These are phyloP conservation scores for Eutrema salsugineum DNA, from an alignment of 441 rosid species.

Conservation along the genomic window DNA sequence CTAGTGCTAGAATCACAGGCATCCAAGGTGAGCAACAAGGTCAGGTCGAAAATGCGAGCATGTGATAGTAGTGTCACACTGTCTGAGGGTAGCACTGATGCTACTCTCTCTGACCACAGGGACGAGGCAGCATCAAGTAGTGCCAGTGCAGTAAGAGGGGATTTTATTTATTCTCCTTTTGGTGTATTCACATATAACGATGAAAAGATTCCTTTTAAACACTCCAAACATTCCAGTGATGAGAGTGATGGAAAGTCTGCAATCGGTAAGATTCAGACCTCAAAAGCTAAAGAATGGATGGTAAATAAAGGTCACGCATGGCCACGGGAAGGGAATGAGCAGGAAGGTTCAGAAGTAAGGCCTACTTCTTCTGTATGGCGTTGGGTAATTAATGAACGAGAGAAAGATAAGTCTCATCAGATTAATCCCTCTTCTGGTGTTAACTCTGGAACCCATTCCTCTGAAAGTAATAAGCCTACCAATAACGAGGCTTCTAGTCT, in stretches of 20 bases:
- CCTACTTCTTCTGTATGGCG: slow-evolving; percentile 39
- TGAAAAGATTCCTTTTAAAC: slow-evolving; percentile 45
- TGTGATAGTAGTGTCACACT: slow-evolving; percentile 50
- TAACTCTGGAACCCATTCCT: slow-evolving; percentile 17
- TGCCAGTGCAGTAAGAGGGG: slow-evolving; percentile 90
- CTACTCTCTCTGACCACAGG: slow-evolving; percentile 51
- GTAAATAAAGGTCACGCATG: slow-evolving; percentile 78
- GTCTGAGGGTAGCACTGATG: slow-evolving; percentile 68
- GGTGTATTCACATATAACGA: slow-evolving; percentile 55
- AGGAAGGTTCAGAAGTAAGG: slow-evolving; percentile 56
- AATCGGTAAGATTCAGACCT: slow-evolving; percentile 60
- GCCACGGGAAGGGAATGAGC: slow-evolving; percentile 96
- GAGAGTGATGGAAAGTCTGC: slow-evolving; percentile 75
- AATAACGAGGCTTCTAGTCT: slow-evolving; percentile 69
- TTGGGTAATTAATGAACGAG: slow-evolving; percentile 28
- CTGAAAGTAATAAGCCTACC: slow-evolving; percentile 41
- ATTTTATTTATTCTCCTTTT: slow-evolving; percentile 50
- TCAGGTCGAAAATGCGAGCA: slow-evolving; percentile 64
- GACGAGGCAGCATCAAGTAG: slow-evolving; percentile 86
- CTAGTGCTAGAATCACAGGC: slow-evolving; percentile 51
- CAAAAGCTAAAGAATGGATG: slow-evolving; percentile 87
- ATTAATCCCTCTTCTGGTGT: slow-evolving; percentile 7
- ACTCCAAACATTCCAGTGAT: slow-evolving; percentile 58
- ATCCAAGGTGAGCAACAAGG: slow-evolving; percentile 77
- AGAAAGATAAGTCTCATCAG: slow-evolving; percentile 8